A percentile compares a stretch with the other conserved stretches of the same genome.
Conservation (phyloP, 1,284 basidiomycete genomes). For the Moesziomyces sp. region DNA sequence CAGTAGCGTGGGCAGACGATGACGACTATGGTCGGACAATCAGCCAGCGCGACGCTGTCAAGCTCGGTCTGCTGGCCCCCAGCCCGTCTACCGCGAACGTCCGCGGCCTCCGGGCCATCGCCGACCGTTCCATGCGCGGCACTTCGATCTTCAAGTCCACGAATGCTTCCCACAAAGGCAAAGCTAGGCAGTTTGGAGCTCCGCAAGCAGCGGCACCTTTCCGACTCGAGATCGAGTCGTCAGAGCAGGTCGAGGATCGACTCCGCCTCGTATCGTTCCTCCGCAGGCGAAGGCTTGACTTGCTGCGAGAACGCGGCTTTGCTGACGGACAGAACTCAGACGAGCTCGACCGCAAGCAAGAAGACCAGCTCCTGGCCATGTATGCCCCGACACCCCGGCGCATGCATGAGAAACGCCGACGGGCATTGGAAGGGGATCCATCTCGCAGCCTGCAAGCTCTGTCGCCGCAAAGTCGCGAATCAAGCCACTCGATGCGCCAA, state of each 20-base stretch:
- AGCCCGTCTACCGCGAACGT: not conserved
- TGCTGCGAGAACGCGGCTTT: conserved; percentile 42
- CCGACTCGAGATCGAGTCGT: conserved; percentile 46
- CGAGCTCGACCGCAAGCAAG: conserved; percentile 16
- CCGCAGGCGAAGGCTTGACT: conserved; percentile 36
- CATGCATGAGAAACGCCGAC: conserved; percentile 23
- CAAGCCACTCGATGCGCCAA: conserved; percentile 21
- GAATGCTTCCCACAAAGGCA: not conserved
- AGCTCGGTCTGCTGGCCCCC: conserved; percentile 47
- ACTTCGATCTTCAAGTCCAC: conserved; percentile 6
- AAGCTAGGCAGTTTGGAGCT: not conserved
- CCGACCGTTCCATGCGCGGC: conserved; percentile 4
- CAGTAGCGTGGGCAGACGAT: conserved; percentile 62
- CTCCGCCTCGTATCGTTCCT: conserved; percentile 39
- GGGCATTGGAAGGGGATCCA: conserved; percentile 6
- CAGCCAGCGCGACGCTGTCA: conserved; percentile 53
- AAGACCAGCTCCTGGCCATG: conserved; percentile 42
- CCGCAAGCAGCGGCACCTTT: conserved; percentile 1
- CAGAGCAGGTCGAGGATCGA: conserved; percentile 43
- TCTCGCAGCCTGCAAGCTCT: conserved; percentile 1
- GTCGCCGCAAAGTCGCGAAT: conserved; percentile 9
- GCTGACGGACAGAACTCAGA: conserved; percentile 16
- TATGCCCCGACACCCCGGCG: conserved; percentile 32
- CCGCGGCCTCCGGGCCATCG: conserved; percentile 9
- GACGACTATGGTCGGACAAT: conserved; percentile 61